These are phyloP conservation scores for Sugiyamaella castrensis DNA, from an alignment of 1,139 yeast genomes.

Conservation along the genomic window DNA sequence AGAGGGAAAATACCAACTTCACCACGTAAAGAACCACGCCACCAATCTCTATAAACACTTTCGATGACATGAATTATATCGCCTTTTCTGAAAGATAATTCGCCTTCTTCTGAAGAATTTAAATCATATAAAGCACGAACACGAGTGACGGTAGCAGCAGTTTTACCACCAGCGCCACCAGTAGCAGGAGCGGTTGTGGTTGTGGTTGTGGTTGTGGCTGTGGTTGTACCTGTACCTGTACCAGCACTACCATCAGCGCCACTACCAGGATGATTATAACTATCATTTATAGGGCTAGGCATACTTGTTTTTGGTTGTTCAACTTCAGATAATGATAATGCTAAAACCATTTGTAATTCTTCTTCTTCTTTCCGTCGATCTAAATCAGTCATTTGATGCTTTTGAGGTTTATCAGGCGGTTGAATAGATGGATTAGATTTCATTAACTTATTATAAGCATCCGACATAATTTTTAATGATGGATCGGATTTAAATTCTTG, in stretches of 20 bases:
- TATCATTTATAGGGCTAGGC: slow-evolving; percentile 12
- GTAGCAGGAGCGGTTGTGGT: slow-evolving; percentile 15
- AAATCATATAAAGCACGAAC: slow-evolving; percentile 87
- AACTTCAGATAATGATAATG: slow-evolving; percentile 66
- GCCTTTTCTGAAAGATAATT: slow-evolving; percentile 41
- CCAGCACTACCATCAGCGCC: slow-evolving; percentile 10
- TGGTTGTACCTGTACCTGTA: not conserved
- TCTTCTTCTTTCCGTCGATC: slow-evolving; percentile 68
- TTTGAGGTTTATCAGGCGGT: slow-evolving; percentile 59
- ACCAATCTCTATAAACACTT: slow-evolving; percentile 91
- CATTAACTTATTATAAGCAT: slow-evolving; percentile 45
- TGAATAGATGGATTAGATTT: slow-evolving; percentile 37
- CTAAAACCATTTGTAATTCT: slow-evolving; percentile 74
- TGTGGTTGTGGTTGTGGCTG: not conserved
- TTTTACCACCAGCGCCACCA: slow-evolving; percentile 22
- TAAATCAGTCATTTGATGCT: slow-evolving; percentile 47
- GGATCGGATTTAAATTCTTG: slow-evolving; percentile 64
- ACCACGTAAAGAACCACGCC: slow-evolving; percentile 85
- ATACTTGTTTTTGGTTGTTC: slow-evolving; percentile 10
- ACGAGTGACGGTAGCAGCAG: slow-evolving; percentile 50
- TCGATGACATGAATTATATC: slow-evolving; percentile 73
- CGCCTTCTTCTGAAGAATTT: slow-evolving; percentile 53
- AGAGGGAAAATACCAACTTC: slow-evolving; percentile 87
- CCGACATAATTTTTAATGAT: slow-evolving; percentile 64
- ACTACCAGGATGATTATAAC: slow-evolving; percentile 11